phyloP scores from a whole-genome alignment of 2,329 filamentous ascomycete species.

The Clathrospora elynae region DNA sequence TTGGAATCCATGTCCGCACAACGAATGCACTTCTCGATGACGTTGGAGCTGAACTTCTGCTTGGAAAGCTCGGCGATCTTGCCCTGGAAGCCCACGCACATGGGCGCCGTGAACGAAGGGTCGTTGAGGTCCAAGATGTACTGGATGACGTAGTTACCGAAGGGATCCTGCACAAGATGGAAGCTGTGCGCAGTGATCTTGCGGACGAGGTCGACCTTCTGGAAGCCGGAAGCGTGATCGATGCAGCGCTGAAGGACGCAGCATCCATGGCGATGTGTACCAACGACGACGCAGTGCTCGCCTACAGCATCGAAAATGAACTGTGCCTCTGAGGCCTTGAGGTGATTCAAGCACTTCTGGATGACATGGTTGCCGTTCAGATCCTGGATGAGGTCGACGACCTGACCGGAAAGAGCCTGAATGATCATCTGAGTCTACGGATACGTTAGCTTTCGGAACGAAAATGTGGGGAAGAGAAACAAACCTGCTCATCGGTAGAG shows the following conservation, averaged over 20 bases:
- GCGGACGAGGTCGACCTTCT: conserved; percentile 84
- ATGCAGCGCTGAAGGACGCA: conserved; percentile 98
- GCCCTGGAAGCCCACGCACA: conserved; percentile 80
- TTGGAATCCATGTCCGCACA: conserved; percentile 77
- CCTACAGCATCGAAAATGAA: conserved; percentile 98
- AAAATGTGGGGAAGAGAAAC: conserved; percentile 14
- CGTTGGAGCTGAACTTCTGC: conserved; percentile 99
- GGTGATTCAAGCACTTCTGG: conserved; percentile 97
- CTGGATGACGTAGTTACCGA: conserved; percentile 98
- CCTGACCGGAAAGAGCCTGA: conserved; percentile 76
- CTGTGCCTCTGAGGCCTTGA: conserved; percentile 80
- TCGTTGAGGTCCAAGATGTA: conserved; percentile 96
- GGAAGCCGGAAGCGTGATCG: conserved; percentile 87
- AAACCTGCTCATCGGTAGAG: conserved; percentile 74
- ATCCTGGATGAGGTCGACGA: conserved; percentile 95
- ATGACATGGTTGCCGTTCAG: conserved; percentile 99
- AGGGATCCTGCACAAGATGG: conserved; percentile 90
- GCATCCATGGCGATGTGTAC: conserved; percentile 96
- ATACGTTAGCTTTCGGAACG: conserved; percentile 14
- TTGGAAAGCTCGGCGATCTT: conserved; percentile 76
- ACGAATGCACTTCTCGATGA: conserved; percentile 90
- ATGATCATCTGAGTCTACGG: conserved; percentile 77
- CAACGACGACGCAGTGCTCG: conserved; percentile 82
- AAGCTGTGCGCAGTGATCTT: conserved; percentile 90
- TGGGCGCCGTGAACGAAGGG: conserved; percentile 81